These are phyloP conservation scores for Keithomyces neogunnii DNA, from an alignment of 2,329 filamentous ascomycete genomes.

Conservation along the genomic window DNA sequence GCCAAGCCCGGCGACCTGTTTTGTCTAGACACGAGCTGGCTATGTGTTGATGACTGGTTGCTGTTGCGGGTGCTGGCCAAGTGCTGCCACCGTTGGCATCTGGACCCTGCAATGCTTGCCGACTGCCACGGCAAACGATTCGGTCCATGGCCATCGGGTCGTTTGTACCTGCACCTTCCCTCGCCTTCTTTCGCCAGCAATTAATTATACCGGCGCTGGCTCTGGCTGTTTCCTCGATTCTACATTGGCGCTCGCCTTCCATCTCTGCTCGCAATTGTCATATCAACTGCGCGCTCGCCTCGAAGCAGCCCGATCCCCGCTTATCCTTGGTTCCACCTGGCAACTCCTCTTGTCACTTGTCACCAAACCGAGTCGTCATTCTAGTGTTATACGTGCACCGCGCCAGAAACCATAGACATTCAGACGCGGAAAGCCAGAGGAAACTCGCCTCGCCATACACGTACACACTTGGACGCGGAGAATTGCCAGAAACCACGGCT, in stretches of 20 bases:
- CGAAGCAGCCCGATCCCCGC: not conserved
- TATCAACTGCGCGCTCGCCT: not conserved
- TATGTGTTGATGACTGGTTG: too few species aligned
- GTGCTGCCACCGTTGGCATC: not conserved
- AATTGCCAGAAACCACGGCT: not conserved
- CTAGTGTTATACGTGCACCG: not conserved
- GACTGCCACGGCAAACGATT: too few species aligned
- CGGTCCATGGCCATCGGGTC: too few species aligned
- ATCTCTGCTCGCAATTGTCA: too few species aligned
- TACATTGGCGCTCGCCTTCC: too few species aligned
- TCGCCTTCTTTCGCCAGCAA: not conserved
- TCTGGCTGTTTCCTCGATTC: too few species aligned
- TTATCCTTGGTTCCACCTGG: not conserved
- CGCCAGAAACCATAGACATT: not conserved
- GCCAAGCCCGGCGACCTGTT: too few species aligned
- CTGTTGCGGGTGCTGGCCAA: not conserved
- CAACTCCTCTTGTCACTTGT: not conserved
- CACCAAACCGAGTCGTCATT: not conserved
- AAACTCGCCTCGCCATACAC: not conserved
- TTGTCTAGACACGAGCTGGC: too few species aligned
- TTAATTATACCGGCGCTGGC: too few species aligned
- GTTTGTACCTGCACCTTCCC: not conserved
- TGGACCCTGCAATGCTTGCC: too few species aligned
- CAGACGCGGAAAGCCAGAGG: not conserved
- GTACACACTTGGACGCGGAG: not conserved